These are phyloP conservation scores for Pichia sp. DNA, from an alignment of 1,139 yeast genomes.

Conservation along the genomic window DNA sequence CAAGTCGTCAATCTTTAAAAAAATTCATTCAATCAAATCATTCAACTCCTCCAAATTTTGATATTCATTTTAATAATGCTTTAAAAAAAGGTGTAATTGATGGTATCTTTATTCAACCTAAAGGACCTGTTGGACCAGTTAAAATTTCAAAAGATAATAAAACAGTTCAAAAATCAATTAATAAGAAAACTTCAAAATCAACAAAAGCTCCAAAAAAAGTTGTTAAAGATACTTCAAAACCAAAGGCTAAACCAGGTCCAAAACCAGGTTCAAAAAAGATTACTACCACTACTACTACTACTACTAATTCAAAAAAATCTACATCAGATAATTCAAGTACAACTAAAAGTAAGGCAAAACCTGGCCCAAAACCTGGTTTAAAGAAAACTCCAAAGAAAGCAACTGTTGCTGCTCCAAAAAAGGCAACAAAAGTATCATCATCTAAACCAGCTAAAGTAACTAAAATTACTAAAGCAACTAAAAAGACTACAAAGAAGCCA, in stretches of 20 bases:
- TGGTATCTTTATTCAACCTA: constrained; percentile 79
- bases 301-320: neutral
- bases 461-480: constrained; percentile 13
- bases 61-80: constrained; percentile 70
- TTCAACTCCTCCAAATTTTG: constrained; percentile 62
- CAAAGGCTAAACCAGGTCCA: neutral
- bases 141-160: constrained; percentile 43
- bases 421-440: constrained; percentile 9
- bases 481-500: constrained; percentile 14
- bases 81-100: constrained; percentile 74
- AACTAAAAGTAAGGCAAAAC: neutral
- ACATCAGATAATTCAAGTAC: neutral
- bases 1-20: constrained; percentile 65
- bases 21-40: constrained; percentile 55
- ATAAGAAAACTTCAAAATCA: constrained; percentile 18
- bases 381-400: neutral
- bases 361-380: neutral
- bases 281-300: neutral
- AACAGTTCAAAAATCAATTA: constrained; percentile 7
- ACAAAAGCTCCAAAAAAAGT: neutral
- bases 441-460: neutral
- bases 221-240: too few species aligned
- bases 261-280: neutral
- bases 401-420: constrained; percentile 17
- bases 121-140: constrained; percentile 77